A percentile compares a stretch with the other conserved stretches of the same genome.
Evolutionary conservation across 2,329 filamentous ascomycete species (phyloP).

Genomic region (Xylaria multiplex): DNA sequence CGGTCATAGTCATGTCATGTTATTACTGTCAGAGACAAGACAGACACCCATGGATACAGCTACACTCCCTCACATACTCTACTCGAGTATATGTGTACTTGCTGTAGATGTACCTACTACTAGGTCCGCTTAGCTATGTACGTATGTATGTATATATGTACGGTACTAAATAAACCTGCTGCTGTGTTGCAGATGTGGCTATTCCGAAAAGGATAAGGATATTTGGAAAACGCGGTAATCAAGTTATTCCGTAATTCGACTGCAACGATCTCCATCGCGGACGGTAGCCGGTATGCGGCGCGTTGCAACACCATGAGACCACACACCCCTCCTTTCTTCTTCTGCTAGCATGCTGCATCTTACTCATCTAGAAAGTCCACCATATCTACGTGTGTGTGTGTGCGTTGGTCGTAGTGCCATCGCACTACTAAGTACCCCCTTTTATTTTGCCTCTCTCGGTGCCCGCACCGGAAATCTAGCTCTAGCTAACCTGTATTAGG

Average conservation of each 20-base stretch:
- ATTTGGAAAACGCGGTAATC: conserved; percentile 31
- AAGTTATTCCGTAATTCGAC: conserved; percentile 21
- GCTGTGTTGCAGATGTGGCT: conserved; percentile 5
- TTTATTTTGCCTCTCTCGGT: no score
- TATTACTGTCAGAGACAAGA: conserved; percentile 9
- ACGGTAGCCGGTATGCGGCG: conserved; percentile 31
- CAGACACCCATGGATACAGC: not conserved
- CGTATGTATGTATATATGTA: not conserved
- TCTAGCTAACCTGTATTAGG: not conserved
- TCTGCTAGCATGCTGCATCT: conserved; percentile 2
- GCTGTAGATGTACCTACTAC: not conserved
- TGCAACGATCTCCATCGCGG: conserved; percentile 36
- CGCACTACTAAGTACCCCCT: not conserved
- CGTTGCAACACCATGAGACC: conserved; percentile 37
- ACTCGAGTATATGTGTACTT: not conserved
- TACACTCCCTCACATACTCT: conserved; percentile 1
- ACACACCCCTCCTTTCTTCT: conserved; percentile 16
- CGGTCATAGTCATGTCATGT: conserved; percentile 11
- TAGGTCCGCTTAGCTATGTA: not conserved
- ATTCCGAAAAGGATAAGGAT: not conserved
- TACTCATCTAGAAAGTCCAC: conserved; percentile 29
- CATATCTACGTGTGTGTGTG: not conserved
- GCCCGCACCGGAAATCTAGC: conserved; percentile 12
- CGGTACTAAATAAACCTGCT: conserved; percentile 18
- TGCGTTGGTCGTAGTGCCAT: not conserved